Evolutionary conservation across 352 stramenopile species (phyloP).

Genomic region (Aphanomyces invadans): DNA sequence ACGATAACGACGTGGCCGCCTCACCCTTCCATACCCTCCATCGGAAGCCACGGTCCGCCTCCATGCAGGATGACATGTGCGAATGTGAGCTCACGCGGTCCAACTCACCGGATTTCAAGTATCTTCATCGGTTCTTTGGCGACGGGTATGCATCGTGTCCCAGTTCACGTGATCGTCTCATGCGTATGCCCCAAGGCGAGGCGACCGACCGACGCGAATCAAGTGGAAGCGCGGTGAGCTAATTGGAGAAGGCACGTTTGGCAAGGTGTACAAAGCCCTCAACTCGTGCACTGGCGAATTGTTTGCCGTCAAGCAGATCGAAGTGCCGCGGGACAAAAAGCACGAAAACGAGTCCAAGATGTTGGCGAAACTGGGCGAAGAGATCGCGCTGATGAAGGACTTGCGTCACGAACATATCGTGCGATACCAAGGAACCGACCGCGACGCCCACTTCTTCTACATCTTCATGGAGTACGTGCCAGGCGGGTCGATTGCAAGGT

Average conservation of each 20-base stretch:
- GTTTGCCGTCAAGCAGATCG: constrained; percentile 86
- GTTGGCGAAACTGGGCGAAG: constrained; percentile 70
- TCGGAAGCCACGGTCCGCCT: not conserved
- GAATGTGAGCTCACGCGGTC: constrained; percentile 4
- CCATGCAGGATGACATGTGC: not conserved
- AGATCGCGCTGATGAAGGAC: constrained; percentile 93
- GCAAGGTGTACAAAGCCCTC: constrained; percentile 91
- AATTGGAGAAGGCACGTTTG: constrained; percentile 93
- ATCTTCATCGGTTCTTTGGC: constrained; percentile 5
- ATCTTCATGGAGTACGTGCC: constrained; percentile 97
- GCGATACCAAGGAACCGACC: constrained; percentile 83
- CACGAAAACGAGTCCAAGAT: constrained; percentile 34
- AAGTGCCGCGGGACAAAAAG: constrained; percentile 55
- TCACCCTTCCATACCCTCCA: too few species aligned
- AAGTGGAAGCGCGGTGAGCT: constrained; percentile 91
- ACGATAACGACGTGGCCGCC: not conserved
- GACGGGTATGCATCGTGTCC: too few species aligned
- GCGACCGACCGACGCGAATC: constrained; percentile 16
- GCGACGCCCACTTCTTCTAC: constrained; percentile 70
- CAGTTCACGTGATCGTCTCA: constrained; percentile 17
- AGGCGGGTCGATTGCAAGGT: constrained; percentile 85
- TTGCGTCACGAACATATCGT: constrained; percentile 94
- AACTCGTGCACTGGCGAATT: constrained; percentile 88
- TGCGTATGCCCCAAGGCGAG: constrained; percentile 27
- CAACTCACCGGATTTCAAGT: constrained; percentile 24